Conservation (phyloP, 306 rosid species). For the Medicago ruthenica region DNA sequence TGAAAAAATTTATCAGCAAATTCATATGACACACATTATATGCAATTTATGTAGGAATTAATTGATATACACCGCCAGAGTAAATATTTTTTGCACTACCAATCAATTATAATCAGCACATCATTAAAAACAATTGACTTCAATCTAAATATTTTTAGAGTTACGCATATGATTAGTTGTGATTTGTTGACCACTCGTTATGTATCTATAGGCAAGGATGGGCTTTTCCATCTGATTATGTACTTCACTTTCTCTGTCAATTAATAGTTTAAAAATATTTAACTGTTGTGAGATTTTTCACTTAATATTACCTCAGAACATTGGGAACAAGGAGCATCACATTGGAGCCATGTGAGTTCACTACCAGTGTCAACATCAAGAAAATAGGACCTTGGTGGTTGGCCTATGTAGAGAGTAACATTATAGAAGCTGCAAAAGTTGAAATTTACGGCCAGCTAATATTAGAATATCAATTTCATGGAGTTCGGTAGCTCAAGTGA, state of each 20-base stretch:
- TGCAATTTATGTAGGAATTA: not conserved
- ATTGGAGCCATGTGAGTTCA: constrained; percentile 99
- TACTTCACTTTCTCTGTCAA: constrained; percentile 20
- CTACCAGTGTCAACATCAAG: constrained; percentile 94
- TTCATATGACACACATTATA: not conserved
- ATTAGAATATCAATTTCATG: too few species aligned
- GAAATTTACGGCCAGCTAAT: not conserved
- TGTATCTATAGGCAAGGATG: too few species aligned
- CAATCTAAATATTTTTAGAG: not conserved
- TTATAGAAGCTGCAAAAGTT: constrained; percentile 72
- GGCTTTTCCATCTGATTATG: too few species aligned
- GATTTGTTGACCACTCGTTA: too few species aligned
- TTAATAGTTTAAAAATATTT: not conserved
- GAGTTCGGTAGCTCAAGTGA: too few species aligned
- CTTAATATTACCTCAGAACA: constrained; percentile 73
- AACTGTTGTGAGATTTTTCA: constrained; percentile 6
- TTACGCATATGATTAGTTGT: too few species aligned
- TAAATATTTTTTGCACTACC: not conserved
- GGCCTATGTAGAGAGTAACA: constrained; percentile 82
- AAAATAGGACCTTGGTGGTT: constrained; percentile 85
- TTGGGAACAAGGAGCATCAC: constrained; percentile 79
- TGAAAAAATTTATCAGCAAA: constrained; percentile 47
- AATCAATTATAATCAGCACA: too few species aligned
- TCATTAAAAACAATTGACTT: too few species aligned
- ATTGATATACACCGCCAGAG: not conserved